Evolutionary conservation across 2,329 filamentous ascomycete species (phyloP), one percentile per base, ranked within the genome.

Genomic region (Aureobasidium sp.): DNA sequence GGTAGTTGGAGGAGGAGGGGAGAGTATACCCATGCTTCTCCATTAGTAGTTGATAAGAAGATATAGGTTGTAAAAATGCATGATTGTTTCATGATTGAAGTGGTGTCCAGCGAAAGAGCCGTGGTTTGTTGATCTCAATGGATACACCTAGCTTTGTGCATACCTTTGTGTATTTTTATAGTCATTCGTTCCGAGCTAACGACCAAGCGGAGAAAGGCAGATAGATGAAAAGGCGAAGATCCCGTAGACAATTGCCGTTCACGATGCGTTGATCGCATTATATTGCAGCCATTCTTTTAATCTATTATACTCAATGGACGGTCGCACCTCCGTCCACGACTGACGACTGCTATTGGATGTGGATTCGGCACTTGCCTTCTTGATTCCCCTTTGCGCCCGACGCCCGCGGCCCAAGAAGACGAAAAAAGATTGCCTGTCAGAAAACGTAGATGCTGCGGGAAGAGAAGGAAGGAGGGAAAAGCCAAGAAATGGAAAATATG

Each of bases 401-500:
- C 38, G 38, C 38, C 40, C 21, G 15, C 23, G 23, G 43, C 43
- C 23, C 5, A 29, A 46, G 19, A 19, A 50, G 37, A 23, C 5
- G n/a, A 46, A 13, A 19, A 50, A 50, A 23, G 49, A 15, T 38
- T 27, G 49, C 37, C 50, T 55, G 51, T 55, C 51, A 55, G 38
- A 55, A 43, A 55, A 55, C 51, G 51, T 55, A 55, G 51, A 55
- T 55, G 51, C 51, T 19, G 49, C 35, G 49, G 49, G 33, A 53
- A 19, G 10, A 7, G 17, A 6, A n/a, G 13, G 40, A 50, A 11
- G 23, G n/a, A 17, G 3, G 7, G 15, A 25, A 23, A 19, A 25
- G 19, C 33, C 29, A 50, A 37, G 47, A 50, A 23, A 17, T 21
- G 29, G 43, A 23, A 50, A 35, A 35, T 10, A 50, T 50, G 46